Conservation (phyloP, 768 basidiomycete genomes). For the Phanerochaete carnosa region DNA sequence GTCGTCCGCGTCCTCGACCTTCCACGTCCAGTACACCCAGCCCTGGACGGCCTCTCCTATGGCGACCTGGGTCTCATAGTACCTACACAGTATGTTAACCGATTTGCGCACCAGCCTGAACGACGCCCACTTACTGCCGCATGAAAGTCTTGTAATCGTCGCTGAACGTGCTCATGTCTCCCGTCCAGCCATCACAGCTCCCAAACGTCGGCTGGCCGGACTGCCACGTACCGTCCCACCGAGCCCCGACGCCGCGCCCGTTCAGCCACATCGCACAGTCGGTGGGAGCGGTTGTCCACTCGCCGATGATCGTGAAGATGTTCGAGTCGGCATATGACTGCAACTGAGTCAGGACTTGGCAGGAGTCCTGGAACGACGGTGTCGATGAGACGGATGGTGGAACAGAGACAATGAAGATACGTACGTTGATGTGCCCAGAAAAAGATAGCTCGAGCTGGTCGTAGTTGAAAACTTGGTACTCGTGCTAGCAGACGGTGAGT, state of each 20-base stretch:
- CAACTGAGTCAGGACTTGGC: slow-evolving; percentile 45
- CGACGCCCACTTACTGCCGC: slow-evolving; percentile 44
- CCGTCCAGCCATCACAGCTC: slow-evolving; percentile 61
- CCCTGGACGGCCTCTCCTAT: slow-evolving; percentile 70
- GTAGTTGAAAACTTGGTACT: slow-evolving; percentile 72
- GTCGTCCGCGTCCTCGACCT: slow-evolving; percentile 72
- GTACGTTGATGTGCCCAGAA: slow-evolving; percentile 54
- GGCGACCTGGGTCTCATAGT: slow-evolving; percentile 78
- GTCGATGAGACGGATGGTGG: neutral
- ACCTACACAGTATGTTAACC: slow-evolving; percentile 34
- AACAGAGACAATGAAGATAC: slow-evolving; percentile 4
- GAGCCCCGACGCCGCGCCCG: slow-evolving; percentile 65
- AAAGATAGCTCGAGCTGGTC: slow-evolving; percentile 49
- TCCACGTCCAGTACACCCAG: slow-evolving; percentile 82
- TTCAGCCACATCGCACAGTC: slow-evolving; percentile 82
- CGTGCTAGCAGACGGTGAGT: slow-evolving; percentile 40
- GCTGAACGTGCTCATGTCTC: slow-evolving; percentile 54
- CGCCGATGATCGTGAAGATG: slow-evolving; percentile 75
- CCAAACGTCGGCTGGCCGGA: slow-evolving; percentile 48
- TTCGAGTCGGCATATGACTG: slow-evolving; percentile 46
- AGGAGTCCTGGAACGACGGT: slow-evolving; percentile 44
- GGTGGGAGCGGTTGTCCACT: slow-evolving; percentile 74
- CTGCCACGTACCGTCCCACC: slow-evolving; percentile 62
- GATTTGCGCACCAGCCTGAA: neutral
- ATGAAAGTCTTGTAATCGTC: slow-evolving; percentile 60